Percentiles rank a stretch among this genome's conserved stretches.
Evolutionary conservation across 139 green algal genomes (phyloP).

Genomic region (Edaphochlamys debaryana): DNA sequence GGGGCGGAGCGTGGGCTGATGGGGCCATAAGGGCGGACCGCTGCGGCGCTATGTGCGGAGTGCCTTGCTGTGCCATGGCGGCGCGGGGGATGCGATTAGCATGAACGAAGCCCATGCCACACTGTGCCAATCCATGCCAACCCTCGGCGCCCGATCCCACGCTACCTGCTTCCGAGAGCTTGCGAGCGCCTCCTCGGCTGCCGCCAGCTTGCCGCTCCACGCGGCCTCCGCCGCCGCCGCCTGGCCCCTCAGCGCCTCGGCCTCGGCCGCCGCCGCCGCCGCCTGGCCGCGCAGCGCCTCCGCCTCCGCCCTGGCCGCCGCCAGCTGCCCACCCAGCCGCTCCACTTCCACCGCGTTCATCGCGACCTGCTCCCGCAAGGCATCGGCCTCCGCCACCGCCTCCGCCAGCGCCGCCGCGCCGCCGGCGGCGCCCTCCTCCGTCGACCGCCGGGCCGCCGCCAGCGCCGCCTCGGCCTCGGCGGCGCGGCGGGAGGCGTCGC

Average conservation of each 20-base stretch:
- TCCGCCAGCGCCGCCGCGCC: not conserved
- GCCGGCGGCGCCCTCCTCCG: not conserved
- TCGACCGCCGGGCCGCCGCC: not conserved
- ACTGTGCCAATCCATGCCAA: no score
- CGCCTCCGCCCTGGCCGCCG: not conserved
- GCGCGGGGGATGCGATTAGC: no score
- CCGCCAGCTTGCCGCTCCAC: not conserved
- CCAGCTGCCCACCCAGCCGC: not conserved
- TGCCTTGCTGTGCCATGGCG: no score
- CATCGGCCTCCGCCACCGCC: not conserved
- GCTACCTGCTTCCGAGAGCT: not conserved
- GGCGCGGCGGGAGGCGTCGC: not conserved
- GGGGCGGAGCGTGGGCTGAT: no score
- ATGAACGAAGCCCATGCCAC: no score
- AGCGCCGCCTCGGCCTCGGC: not conserved
- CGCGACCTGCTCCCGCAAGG: not conserved
- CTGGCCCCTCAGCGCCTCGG: not conserved
- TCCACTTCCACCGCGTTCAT: not conserved
- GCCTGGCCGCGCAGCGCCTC: not conserved
- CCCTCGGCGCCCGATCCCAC: no score
- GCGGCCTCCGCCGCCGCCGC: not conserved
- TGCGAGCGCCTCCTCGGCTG: not conserved
- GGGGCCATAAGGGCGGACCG: no score
- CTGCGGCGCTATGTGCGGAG: no score
- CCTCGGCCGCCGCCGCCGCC: not conserved